These are phyloP conservation scores for Epichloe baconii DNA, from an alignment of 2,329 filamentous ascomycete genomes.

Conservation along the genomic window DNA sequence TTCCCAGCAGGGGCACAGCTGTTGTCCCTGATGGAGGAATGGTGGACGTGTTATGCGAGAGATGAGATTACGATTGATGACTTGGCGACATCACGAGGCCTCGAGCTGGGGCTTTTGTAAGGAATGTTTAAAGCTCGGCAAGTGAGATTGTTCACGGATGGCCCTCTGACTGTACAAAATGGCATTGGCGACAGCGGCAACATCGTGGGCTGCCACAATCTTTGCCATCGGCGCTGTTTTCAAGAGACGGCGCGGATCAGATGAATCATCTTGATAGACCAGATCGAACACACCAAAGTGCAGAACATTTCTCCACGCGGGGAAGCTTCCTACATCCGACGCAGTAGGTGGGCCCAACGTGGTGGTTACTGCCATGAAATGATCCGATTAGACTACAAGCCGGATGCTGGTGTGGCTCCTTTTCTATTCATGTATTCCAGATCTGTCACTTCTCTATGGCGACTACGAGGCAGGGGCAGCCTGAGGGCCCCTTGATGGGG, in stretches of 20 bases:
- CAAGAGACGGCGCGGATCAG: no score
- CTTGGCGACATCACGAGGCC: background rate
- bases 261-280: no score
- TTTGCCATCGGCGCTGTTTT: background rate
- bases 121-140: background rate
- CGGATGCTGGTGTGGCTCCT: no score
- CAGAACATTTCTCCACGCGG: background rate
- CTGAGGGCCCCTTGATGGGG: background rate
- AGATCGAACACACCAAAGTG: no score
- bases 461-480: no score
- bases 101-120: slow-evolving; percentile 1
- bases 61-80: background rate
- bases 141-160: no score
- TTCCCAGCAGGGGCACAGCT: background rate
- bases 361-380: no score
- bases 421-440: no score
- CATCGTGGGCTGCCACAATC: background rate
- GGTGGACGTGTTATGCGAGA: background rate
- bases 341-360: no score
- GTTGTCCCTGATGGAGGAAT: background rate
- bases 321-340: background rate
- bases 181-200: background rate
- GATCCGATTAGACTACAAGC: background rate
- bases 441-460: no score
- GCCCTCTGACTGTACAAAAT: no score